Percentiles rank a stretch among this genome's conserved stretches.
These are phyloP conservation scores for Chimonanthus salicifolius DNA, from an alignment of 164 flowering plant species.

Conservation along the genomic window DNA sequence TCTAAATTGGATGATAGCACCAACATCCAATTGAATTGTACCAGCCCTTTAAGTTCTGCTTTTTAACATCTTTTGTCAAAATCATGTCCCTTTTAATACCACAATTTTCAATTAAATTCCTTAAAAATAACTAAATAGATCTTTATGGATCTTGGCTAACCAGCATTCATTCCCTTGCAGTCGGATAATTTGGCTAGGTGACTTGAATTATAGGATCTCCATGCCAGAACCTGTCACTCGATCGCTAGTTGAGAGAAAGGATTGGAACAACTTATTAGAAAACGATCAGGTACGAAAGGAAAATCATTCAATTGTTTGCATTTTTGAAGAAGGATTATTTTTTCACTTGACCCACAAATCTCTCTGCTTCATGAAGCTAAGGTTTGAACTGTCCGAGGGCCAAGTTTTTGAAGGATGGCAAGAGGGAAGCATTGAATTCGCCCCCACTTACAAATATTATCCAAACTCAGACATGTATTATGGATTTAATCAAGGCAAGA, in stretches of 20 bases:
- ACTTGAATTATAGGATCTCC: slow-evolving; percentile 35
- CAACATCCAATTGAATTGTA: neutral
- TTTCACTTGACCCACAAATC: neutral
- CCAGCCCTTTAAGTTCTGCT: no score
- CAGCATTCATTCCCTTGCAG: slow-evolving; percentile 14
- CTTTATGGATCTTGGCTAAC: neutral
- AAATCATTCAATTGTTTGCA: neutral
- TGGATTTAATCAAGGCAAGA: slow-evolving; percentile 43
- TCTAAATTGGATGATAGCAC: neutral
- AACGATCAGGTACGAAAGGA: slow-evolving; percentile 25
- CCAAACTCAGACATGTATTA: slow-evolving; percentile 52
- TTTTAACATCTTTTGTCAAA: no score
- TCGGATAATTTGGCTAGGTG: slow-evolving; percentile 32
- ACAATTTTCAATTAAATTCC: neutral
- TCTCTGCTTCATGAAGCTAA: slow-evolving; percentile 37
- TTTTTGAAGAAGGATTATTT: neutral
- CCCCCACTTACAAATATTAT: slow-evolving; percentile 83
- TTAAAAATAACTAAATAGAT: neutral
- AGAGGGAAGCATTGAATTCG: slow-evolving; percentile 67
- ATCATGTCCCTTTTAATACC: neutral
- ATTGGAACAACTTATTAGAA: slow-evolving; percentile 25
- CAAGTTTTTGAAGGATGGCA: slow-evolving; percentile 74
- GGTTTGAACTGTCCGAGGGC: slow-evolving; percentile 23
- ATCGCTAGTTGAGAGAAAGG: slow-evolving; percentile 16
- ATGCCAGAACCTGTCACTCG: slow-evolving; percentile 26